Base-by-base conservation (phyloP, 129 eudicot species). In the Saposhnikovia divaricata region DNA sequence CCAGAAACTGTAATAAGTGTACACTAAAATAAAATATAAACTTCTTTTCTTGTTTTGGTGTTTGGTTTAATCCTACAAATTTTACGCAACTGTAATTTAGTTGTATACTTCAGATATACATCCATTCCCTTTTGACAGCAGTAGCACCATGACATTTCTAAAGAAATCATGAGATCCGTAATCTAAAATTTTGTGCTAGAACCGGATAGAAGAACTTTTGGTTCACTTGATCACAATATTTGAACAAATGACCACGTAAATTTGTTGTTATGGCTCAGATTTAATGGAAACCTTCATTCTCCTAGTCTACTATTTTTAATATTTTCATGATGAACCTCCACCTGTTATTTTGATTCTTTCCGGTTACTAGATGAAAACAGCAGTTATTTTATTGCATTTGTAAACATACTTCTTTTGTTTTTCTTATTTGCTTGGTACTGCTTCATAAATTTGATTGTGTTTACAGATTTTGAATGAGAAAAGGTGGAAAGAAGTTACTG, bases 401-500 rank as follows among this genome's bases (percentile, higher is more conserved):
- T 8, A 59, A 23, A 23, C 66, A 9, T 57, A 27, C 31, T n/a
- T 59, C 5, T 23, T 3, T n/a, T 59, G 66, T 23, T 23, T 51
- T 51, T 15, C 51, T 8, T 45, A 48, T 82, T 51, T 70, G 77
- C 74, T 51, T 84, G 43, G 14, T 70, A 11, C 10, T 80, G 43
- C 38, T 23, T 63, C 21, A 77, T 11, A 8, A 34, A 68, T 11
- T 83, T 31, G 59, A 78, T 34, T 13, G 10, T 10, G 14, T 71
- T 42, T 47, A n/a, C 91, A 95, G 99, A 87, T 95, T 83, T 80
- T 90, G 78, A 84, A 78, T 79, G 99, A 95, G 72, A 92, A 86
- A 77, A 92, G 83, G 45, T 95, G 99, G 99, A 92, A 89, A 85
- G 99, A 95, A 57, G 96, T 95, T 38, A 89, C 95, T 6, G 86